phyloP scores from a whole-genome alignment of 352 stramenopile species.

The Globisporangium solare region DNA sequence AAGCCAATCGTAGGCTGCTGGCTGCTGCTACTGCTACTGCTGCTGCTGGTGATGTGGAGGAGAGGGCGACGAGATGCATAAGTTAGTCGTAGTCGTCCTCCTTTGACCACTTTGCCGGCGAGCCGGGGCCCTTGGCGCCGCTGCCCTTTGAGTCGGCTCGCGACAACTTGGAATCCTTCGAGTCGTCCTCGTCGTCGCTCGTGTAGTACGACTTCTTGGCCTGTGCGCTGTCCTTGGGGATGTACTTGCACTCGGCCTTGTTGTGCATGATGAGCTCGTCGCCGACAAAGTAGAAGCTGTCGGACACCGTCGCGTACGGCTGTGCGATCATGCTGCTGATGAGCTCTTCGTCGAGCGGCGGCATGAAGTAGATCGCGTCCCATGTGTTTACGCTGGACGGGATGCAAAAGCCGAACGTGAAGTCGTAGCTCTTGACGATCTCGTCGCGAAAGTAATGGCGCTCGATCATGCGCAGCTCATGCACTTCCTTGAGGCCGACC shows the following conservation, averaged over 20 bases:
- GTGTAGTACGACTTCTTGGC: constrained; percentile 90
- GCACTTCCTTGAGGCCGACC: constrained; percentile 87
- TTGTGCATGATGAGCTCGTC: constrained; percentile 97
- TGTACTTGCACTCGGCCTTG: constrained; percentile 93
- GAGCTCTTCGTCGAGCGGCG: constrained; percentile 90
- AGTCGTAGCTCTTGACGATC: constrained; percentile 95
- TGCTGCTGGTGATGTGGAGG: background rate
- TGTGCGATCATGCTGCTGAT: constrained; percentile 94
- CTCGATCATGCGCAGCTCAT: constrained; percentile 95
- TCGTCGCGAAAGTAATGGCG: constrained; percentile 95
- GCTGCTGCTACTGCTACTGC: background rate
- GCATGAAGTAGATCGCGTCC: constrained; percentile 93
- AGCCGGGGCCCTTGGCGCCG: constrained; percentile 25
- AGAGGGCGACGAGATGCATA: background rate
- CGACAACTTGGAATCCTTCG: constrained; percentile 39
- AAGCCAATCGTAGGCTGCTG: background rate
- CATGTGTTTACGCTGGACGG: constrained; percentile 94
- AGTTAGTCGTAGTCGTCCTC: constrained; percentile 88
- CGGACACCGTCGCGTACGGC: constrained; percentile 91
- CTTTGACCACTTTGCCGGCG: constrained; percentile 84
- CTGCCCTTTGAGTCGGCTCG: constrained; percentile 54
- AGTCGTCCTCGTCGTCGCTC: constrained; percentile 76
- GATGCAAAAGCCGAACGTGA: constrained; percentile 96
- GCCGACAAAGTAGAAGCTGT: constrained; percentile 96
- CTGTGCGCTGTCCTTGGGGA: constrained; percentile 85